These are phyloP conservation scores for Pharus latifolius DNA, from an alignment of 176 grass and related monocot species.

Conservation along the genomic window DNA sequence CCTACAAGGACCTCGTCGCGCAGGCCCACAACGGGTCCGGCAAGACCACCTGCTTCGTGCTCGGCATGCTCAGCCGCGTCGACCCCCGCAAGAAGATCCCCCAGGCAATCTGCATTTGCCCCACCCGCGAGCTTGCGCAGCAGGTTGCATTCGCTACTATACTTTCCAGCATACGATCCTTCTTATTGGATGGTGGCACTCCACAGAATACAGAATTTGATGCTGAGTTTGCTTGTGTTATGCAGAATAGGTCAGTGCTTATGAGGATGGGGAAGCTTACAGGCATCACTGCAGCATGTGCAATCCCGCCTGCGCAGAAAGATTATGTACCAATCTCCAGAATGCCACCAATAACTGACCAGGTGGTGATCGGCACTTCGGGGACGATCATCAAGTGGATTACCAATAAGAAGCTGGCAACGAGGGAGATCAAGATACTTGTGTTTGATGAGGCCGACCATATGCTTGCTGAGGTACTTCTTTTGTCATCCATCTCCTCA, in stretches of 20 bases:
- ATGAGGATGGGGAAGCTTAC: conserved; percentile 83
- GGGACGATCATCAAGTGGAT: conserved; percentile 86
- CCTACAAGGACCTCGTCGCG: conserved; percentile 82
- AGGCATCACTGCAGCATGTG: conserved; percentile 64
- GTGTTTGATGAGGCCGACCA: conserved; percentile 86
- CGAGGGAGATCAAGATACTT: conserved; percentile 66
- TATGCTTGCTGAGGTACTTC: conserved; percentile 64
- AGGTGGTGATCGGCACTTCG: conserved; percentile 88
- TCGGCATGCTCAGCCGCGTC: conserved; percentile 95
- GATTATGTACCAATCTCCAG: conserved; percentile 46
- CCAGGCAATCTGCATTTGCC: conserved; percentile 89
- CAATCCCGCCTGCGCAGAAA: conserved; percentile 39
- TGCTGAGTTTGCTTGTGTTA: conserved; percentile 8
- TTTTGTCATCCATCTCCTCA: neutral
- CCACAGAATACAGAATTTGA: neutral
- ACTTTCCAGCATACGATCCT: neutral
- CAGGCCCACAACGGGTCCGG: conserved; percentile 92
- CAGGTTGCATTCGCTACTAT: conserved; percentile 25
- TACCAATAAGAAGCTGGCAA: conserved; percentile 42
- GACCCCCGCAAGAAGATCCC: conserved; percentile 47
- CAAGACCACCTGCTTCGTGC: conserved; percentile 92
- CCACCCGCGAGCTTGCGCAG: conserved; percentile 85
- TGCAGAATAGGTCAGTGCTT: conserved; percentile 76
- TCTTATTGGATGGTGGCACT: neutral
- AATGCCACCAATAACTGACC: conserved; percentile 48